Percentiles rank a stretch among this genome's conserved stretches.
Conservation (phyloP, 306 rosid species). For the Ormosia emarginata region DNA sequence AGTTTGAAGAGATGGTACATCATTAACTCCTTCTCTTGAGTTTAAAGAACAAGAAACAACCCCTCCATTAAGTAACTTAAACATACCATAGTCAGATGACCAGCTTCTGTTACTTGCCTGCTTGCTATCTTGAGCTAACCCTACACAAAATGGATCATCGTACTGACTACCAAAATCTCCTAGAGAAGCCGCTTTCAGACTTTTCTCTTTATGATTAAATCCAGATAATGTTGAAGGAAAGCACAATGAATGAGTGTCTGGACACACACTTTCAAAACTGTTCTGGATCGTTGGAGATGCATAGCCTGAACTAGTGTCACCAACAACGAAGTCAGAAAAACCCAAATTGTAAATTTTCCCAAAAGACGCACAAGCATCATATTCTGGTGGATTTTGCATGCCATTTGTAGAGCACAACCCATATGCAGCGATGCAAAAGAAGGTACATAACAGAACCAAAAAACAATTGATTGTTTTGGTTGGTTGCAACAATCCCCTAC, state of each 20-base stretch:
- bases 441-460: constrained; percentile 49
- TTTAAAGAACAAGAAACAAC: constrained; percentile 72
- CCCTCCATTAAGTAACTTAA: constrained; percentile 69
- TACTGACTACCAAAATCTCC: constrained; percentile 42
- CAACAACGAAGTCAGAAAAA: constrained; percentile 24
- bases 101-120: constrained; percentile 56
- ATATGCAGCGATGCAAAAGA: constrained; percentile 38
- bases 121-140: constrained; percentile 43
- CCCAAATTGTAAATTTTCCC: constrained; percentile 32
- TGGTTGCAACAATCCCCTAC: constrained; percentile 55
- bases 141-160: constrained; percentile 39
- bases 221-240: constrained; percentile 77
- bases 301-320: constrained; percentile 36
- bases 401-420: constrained; percentile 49
- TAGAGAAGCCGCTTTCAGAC: constrained; percentile 27
- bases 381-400: constrained; percentile 36
- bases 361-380: constrained; percentile 48
- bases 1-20: constrained; percentile 45
- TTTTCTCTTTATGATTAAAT: constrained; percentile 32
- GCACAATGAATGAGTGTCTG: constrained; percentile 59
- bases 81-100: constrained; percentile 79
- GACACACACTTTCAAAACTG: constrained; percentile 48
- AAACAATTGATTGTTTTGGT: constrained; percentile 32
- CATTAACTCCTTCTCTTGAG: constrained; percentile 49
- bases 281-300: constrained; percentile 27